Evolutionary conservation across 1,284 basidiomycete species (phyloP).

Genomic region (Pulchroboletus neoregius): DNA sequence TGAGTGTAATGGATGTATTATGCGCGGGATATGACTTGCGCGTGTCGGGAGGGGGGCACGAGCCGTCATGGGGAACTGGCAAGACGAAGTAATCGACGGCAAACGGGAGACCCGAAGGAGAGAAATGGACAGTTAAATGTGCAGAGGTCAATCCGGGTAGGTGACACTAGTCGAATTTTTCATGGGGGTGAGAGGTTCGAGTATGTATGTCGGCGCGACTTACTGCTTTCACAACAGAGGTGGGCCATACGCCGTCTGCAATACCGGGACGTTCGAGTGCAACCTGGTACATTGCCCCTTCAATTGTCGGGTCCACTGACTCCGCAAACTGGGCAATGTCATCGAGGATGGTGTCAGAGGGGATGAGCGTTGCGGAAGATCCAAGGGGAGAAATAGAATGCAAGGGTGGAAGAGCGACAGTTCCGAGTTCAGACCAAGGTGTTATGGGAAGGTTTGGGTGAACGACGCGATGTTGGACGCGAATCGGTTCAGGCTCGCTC

Average conservation of each 20-base stretch:
- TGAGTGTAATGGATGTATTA: constrained; percentile 56
- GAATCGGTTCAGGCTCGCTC: constrained; percentile 16
- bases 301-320: constrained; percentile 34
- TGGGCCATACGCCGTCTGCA: constrained; percentile 50
- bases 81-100: constrained; percentile 68
- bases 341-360: constrained; percentile 40
- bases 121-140: constrained; percentile 55
- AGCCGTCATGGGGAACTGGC: constrained; percentile 60
- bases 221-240: constrained; percentile 71
- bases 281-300: constrained; percentile 65
- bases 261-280: constrained; percentile 59
- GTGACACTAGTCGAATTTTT: constrained; percentile 50
- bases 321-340: constrained; percentile 44
- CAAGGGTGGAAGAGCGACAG: constrained; percentile 32
- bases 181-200: constrained; percentile 9
- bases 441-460: constrained; percentile 36
- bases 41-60: constrained; percentile 42
- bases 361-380: constrained; percentile 27
- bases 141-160: constrained; percentile 50
- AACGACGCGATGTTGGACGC: constrained; percentile 39
- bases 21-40: constrained; percentile 30
- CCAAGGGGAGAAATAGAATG: constrained; percentile 24
- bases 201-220: constrained; percentile 32
- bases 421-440: constrained; percentile 35
- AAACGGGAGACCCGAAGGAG: constrained; percentile 45